A percentile compares a stretch with the other conserved stretches of the same genome.
Evolutionary conservation across 2,329 filamentous ascomycete genomes (phyloP).

Genomic region (Fusarium transvaalense): DNA sequence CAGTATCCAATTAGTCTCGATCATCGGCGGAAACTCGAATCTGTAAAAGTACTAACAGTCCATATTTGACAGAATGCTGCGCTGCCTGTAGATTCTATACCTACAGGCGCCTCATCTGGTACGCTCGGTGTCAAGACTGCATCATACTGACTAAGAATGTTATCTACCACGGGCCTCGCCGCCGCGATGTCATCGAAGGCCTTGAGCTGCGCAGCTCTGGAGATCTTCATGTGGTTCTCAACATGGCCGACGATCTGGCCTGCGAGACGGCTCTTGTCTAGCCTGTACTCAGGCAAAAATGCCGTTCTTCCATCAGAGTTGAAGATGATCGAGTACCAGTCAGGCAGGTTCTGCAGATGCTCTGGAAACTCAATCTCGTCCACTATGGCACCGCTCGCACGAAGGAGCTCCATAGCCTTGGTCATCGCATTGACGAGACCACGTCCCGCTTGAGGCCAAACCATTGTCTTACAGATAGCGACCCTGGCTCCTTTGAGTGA

Average conservation of each 20-base stretch:
- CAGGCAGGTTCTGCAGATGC: conserved; percentile 51
- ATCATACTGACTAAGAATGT: conserved; percentile 61
- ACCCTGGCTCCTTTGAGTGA: conserved; percentile 60
- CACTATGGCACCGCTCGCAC: conserved; percentile 60
- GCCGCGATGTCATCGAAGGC: conserved; percentile 65
- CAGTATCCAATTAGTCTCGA: background rate
- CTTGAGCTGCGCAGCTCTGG: conserved; percentile 60
- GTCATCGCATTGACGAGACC: conserved; percentile 56
- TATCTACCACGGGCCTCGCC: conserved; percentile 64
- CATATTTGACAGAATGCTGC: conserved; percentile 63
- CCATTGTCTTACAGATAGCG: conserved; percentile 63
- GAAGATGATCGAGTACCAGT: conserved; percentile 61
- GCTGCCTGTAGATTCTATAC: conserved; percentile 63
- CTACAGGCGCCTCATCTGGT: conserved; percentile 67
- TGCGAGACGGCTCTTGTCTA: conserved; percentile 58
- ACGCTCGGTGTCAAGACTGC: conserved; percentile 69
- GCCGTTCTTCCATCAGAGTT: conserved; percentile 63
- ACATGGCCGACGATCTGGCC: conserved; percentile 59
- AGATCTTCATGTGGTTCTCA: conserved; percentile 57
- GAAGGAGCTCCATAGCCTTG: conserved; percentile 53
- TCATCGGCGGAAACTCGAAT: rapidly evolving
- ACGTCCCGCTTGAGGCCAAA: conserved; percentile 59
- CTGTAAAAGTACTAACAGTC: conserved; percentile 56
- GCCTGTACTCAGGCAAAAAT: conserved; percentile 65
- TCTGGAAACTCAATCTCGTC: conserved; percentile 64